Percentiles rank a stretch among this genome's conserved stretches.
These are phyloP conservation scores for Pseudocercospora musae DNA, from an alignment of 2,329 filamentous ascomycete genomes.

Conservation along the genomic window DNA sequence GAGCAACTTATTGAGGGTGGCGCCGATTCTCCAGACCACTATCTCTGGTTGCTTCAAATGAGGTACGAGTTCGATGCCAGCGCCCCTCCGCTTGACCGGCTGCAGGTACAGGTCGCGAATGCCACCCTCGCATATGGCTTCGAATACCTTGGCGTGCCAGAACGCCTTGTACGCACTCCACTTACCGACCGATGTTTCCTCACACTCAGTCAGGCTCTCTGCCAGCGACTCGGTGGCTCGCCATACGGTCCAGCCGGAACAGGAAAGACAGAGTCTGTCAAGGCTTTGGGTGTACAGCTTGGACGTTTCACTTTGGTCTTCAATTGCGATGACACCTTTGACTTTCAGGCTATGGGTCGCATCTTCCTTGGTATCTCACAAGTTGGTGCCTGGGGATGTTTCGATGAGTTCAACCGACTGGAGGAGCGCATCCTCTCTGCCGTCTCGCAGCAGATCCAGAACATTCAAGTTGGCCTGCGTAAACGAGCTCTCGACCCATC, in stretches of 20 bases:
- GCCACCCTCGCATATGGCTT: conserved; percentile 94
- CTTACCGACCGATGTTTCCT: conserved; percentile 98
- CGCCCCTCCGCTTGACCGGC: conserved; percentile 75
- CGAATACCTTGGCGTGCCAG: conserved; percentile 93
- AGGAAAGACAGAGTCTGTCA: conserved; percentile 98
- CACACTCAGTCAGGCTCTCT: conserved; percentile 91
- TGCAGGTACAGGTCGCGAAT: conserved; percentile 95
- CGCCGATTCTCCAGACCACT: conserved; percentile 73
- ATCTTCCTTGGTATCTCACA: conserved; percentile 99
- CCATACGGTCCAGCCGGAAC: conserved; percentile 97
- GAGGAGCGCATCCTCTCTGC: conserved; percentile 97
- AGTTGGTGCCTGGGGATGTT: conserved; percentile 98
- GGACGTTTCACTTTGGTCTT: conserved; percentile 98
- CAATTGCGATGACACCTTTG: conserved; percentile 98
- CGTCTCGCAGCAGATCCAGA: conserved; percentile 98
- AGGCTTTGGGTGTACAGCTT: conserved; percentile 91
- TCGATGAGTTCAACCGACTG: conserved; percentile 98
- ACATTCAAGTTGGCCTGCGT: conserved; percentile 94
- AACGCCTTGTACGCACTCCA: conserved; percentile 92
- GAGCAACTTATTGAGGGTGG: conserved; percentile 76
- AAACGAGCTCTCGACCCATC: conserved; percentile 77
- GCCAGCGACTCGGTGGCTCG: conserved; percentile 91
- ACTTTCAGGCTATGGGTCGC: conserved; percentile 99
- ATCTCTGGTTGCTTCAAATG: conserved; percentile 95
- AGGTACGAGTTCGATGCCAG: conserved; percentile 84